Evolutionary conservation across 768 basidiomycete genomes (phyloP).

Genomic region (Termitomyces bulborhizus): DNA sequence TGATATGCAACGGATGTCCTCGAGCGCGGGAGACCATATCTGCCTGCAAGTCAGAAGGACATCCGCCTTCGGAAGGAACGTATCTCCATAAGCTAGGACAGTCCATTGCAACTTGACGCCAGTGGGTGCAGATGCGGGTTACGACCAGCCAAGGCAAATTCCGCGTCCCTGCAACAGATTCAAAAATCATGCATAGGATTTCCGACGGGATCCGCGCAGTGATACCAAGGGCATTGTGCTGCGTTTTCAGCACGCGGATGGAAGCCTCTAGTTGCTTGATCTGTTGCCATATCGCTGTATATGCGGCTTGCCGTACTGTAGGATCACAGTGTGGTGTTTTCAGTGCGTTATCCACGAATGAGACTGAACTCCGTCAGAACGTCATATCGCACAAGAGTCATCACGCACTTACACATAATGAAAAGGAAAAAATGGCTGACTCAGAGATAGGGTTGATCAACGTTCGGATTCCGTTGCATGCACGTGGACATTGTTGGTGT

Average conservation of each 20-base stretch:
- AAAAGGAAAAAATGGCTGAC: too few species aligned
- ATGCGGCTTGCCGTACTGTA: not conserved
- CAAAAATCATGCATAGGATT: not conserved
- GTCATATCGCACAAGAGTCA: not conserved
- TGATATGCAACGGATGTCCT: not conserved
- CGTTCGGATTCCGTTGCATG: too few species aligned
- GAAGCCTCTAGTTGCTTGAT: not conserved
- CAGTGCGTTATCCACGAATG: not conserved
- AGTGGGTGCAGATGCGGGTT: not conserved
- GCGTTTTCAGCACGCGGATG: not conserved
- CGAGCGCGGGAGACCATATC: not conserved
- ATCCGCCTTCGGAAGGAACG: not conserved
- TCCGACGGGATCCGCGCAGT: not conserved
- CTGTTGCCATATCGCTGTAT: not conserved
- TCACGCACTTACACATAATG: not conserved
- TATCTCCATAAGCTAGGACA: not conserved
- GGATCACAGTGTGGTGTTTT: not conserved
- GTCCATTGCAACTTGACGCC: not conserved
- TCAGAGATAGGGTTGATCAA: too few species aligned
- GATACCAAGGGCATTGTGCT: not conserved
- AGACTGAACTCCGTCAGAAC: not conserved
- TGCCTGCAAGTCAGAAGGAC: not conserved
- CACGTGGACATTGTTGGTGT: too few species aligned
- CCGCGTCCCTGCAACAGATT: not conserved
- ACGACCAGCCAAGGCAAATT: not conserved